These are phyloP conservation scores for Boletus speciosus DNA, from an alignment of 768 basidiomycete species.

Conservation along the genomic window DNA sequence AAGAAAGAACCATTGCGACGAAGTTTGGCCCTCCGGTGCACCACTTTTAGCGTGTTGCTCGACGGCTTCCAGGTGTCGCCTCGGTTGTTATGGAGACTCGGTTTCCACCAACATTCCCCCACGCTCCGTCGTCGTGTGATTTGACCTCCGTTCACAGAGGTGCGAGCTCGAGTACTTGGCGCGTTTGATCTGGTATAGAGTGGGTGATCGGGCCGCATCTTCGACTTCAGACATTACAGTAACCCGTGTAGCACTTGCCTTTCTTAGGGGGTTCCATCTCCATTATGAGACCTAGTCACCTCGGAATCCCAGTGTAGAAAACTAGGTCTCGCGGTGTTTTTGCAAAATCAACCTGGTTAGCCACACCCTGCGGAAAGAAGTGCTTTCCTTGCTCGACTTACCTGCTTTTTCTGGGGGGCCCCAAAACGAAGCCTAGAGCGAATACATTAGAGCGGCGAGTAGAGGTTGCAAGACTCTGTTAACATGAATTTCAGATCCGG, in stretches of 20 bases:
- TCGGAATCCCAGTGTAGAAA: neutral
- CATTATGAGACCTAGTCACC: slow-evolving; percentile 59
- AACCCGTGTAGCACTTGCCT: neutral
- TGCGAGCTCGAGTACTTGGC: neutral
- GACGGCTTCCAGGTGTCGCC: slow-evolving; percentile 37
- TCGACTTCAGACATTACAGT: too few species aligned
- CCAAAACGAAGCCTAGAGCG: slow-evolving; percentile 56
- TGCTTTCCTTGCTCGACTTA: neutral
- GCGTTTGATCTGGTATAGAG: slow-evolving; percentile 33
- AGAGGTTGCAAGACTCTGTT: slow-evolving; percentile 21
- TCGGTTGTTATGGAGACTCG: slow-evolving; percentile 72
- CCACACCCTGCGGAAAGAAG: slow-evolving; percentile 40
- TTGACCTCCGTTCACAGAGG: slow-evolving; percentile 63
- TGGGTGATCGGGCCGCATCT: slow-evolving; percentile 35
- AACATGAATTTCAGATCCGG: too few species aligned
- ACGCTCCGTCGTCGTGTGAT: slow-evolving; percentile 72
- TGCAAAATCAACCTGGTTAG: slow-evolving; percentile 64
- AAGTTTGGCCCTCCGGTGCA: slow-evolving; percentile 23
- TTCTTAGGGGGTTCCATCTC: slow-evolving; percentile 63
- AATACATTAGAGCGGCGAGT: slow-evolving; percentile 70
- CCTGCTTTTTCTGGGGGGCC: slow-evolving; percentile 6
- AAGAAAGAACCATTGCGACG: slow-evolving; percentile 39
- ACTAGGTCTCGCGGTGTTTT: neutral
- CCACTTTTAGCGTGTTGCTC: neutral
- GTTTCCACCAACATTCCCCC: slow-evolving; percentile 63